Percentiles rank a stretch among this genome's conserved stretches.
Evolutionary conservation across 163 green algal species (phyloP).

Genomic region (Scenedesmus sp.): DNA sequence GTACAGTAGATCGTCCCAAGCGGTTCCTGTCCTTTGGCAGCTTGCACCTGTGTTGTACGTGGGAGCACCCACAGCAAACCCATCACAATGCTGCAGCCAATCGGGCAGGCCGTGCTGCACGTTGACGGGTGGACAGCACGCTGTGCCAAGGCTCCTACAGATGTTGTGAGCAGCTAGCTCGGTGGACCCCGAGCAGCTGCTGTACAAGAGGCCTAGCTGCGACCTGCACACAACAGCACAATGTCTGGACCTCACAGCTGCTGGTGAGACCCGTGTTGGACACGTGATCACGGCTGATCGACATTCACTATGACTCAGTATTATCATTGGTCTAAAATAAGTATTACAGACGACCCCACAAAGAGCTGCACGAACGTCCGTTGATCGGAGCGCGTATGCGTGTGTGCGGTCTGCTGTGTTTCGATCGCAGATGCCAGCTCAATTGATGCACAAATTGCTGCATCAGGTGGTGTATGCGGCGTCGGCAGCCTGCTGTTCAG

Average conservation of each 20-base stretch:
- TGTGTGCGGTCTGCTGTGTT: too few relatives aligned
- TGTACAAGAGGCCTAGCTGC: conserved; percentile 22
- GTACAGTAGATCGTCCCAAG: conserved; percentile 22
- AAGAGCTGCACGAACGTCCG: too few relatives aligned
- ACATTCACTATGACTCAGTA: too few relatives aligned
- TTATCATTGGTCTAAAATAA: too few relatives aligned
- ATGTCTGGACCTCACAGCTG: background rate
- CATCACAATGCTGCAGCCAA: background rate
- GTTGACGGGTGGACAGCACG: background rate
- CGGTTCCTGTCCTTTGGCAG: background rate
- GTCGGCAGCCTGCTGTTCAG: too few relatives aligned
- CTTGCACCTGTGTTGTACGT: conserved; percentile 29
- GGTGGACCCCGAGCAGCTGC: background rate
- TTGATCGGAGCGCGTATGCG: too few relatives aligned
- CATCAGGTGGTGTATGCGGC: too few relatives aligned
- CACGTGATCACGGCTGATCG: background rate
- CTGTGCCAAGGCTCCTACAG: background rate
- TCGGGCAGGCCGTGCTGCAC: background rate
- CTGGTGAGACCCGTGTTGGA: background rate
- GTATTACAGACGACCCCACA: too few relatives aligned
- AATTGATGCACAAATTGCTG: too few relatives aligned
- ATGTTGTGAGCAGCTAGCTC: background rate
- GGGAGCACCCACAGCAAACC: background rate
- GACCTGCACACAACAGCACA: background rate
- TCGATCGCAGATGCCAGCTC: too few relatives aligned